Base-by-base conservation (phyloP, 2,329 filamentous ascomycete species). In the Alternaria sp. region DNA sequence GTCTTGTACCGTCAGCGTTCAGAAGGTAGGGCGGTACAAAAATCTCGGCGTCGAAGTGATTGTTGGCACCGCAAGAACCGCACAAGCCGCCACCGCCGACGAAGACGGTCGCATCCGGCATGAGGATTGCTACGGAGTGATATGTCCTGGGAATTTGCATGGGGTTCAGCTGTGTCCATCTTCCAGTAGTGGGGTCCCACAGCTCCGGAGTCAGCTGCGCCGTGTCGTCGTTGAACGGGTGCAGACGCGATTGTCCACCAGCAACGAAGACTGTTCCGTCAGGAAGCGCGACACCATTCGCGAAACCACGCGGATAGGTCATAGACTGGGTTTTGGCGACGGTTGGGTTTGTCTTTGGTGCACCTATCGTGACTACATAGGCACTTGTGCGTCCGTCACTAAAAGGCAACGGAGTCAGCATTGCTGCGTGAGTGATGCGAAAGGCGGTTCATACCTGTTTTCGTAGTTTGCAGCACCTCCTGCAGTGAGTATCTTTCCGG, bases 1-100 rank as follows among this genome's bases (percentile, higher is more conserved):
- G 81, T 13, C 73, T 67, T n/a, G 68, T 61, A 15, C 85, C 85
- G 45, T 84, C 77, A 4, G 70, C 32, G 28, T 82, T 83, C 63
- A 87, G 84, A 0, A 89, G 83, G 63, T 89, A 89, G 0, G 84
- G 83, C 0, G 87, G 87, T 5, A 80, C 81, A 72, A 84, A 89
- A 56, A 89, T 83, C 72, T 89, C 82, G 6, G 74, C 85, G 63
- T 89, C 85, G 43, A 80, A 81, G 65, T 89, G 87, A 59, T 88
- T 85, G 15, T 62, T 5, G 57, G 53, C 5, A 55, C 54, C 6
- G 63, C 78, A 77, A 64, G 75, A 81, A 44, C 81, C 81, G 55
- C 87, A 89, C 6, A 88, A 79, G 3, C 75, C 74, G 9, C 75
- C 74, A 8, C 73, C 75, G 9, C 64, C 72, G 4, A 58, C 60